phyloP scores from a whole-genome alignment of 2,329 filamentous ascomycete genomes.

The Tolypocladium album region DNA sequence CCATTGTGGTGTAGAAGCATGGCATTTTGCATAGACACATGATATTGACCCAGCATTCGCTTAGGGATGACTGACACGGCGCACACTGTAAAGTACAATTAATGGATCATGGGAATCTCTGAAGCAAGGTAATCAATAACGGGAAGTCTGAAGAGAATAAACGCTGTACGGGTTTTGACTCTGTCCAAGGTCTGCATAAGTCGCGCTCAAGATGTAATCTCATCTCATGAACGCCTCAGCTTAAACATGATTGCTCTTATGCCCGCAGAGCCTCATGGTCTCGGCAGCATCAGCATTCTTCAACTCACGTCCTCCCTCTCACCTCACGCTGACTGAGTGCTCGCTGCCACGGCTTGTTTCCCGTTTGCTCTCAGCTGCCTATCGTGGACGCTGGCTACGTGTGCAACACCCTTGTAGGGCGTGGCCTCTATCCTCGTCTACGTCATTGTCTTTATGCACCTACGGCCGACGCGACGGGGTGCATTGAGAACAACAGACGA shows the following conservation, averaged over 20 bases:
- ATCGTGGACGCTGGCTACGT: background rate
- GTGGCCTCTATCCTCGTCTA: background rate
- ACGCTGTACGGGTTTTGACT: background rate
- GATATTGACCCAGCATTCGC: background rate
- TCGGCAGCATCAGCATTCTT: background rate
- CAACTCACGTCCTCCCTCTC: background rate
- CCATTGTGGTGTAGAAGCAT: conserved; percentile 19
- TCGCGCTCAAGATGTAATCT: background rate
- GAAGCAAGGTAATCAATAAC: background rate
- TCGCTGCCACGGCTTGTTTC: background rate
- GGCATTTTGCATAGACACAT: background rate
- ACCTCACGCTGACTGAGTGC: background rate
- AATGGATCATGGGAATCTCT: background rate
- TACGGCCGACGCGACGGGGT: background rate
- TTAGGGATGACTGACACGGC: background rate
- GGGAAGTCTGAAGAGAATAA: background rate
- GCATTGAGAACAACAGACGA: background rate
- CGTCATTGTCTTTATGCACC: background rate
- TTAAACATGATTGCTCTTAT: background rate
- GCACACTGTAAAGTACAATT: background rate
- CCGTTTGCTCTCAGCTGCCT: background rate
- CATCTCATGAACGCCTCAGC: background rate
- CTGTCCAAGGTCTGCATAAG: background rate
- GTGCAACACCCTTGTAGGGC: background rate
- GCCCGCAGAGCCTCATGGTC: background rate